These are phyloP conservation scores for Aspergillus leporis DNA, from an alignment of 495 filamentous ascomycete species.

Conservation along the genomic window DNA sequence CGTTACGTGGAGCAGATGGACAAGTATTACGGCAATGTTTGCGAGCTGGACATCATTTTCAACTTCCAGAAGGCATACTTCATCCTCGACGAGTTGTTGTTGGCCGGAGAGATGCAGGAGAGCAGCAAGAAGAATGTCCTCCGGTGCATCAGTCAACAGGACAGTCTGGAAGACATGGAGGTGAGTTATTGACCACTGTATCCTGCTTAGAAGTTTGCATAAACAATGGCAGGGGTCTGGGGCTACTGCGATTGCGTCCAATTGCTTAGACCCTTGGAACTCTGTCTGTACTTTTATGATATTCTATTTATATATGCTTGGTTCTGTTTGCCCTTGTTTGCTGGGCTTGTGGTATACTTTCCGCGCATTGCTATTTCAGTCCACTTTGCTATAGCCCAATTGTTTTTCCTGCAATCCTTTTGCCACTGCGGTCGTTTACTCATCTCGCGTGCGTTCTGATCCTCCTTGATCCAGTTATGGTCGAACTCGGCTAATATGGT, in stretches of 20 bases:
- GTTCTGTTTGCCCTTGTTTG: not conserved
- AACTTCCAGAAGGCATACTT: slow-evolving; percentile 99
- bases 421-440: slow-evolving; percentile 1
- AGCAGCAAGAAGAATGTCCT: slow-evolving; percentile 99
- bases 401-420: slow-evolving; percentile 1
- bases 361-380: slow-evolving; percentile 3
- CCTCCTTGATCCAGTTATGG: slow-evolving; percentile 11
- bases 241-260: not conserved
- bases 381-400: slow-evolving; percentile 3
- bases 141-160: slow-evolving; percentile 90
- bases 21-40: slow-evolving; percentile 99
- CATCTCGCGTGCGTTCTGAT: slow-evolving; percentile 1
- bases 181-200: slow-evolving; percentile 55
- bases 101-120: slow-evolving; percentile 97
- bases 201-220: not conserved
- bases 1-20: slow-evolving; percentile 99
- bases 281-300: not conserved
- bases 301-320: not conserved
- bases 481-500: slow-evolving; percentile 54
- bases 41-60: slow-evolving; percentile 99
- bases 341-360: slow-evolving; percentile 1
- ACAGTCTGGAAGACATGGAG: slow-evolving; percentile 96
- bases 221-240: not conserved
- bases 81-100: slow-evolving; percentile 92
- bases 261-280: not conserved